Evolutionary conservation across 2,329 filamentous ascomycete genomes (phyloP).

Genomic region (Penicillium sp.): DNA sequence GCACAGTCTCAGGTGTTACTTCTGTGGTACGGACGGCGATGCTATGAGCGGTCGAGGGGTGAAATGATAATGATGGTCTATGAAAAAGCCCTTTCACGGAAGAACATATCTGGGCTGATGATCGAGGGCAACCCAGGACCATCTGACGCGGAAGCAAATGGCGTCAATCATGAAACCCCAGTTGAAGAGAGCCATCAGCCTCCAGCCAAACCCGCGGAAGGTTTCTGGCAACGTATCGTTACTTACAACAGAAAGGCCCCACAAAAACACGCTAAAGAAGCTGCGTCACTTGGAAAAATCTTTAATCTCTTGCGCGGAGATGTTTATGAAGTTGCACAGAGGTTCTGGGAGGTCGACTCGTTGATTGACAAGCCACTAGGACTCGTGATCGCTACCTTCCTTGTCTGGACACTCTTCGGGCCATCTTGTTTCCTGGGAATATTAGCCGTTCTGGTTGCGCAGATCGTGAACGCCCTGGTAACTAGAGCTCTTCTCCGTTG

Average conservation of each 20-base stretch:
- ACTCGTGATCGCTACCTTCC: conserved; percentile 67
- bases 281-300: conserved; percentile 85
- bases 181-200: conserved; percentile 9
- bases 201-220: conserved; percentile 20
- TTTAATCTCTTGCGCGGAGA: conserved; percentile 74
- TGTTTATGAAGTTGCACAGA: conserved; percentile 38
- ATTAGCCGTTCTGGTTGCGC: conserved; percentile 64
- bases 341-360: conserved; percentile 84
- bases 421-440: conserved; percentile 75
- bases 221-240: conserved; percentile 25
- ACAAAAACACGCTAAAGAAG: conserved; percentile 43
- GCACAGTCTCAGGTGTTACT: conserved; percentile 66
- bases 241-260: conserved; percentile 22
- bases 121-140: conserved; percentile 27
- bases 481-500: conserved; percentile 64
- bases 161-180: conserved; percentile 7
- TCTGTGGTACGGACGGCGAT: conserved; percentile 78
- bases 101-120: conserved; percentile 49
- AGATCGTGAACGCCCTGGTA: conserved; percentile 66
- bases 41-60: conserved; percentile 78
- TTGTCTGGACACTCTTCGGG: conserved; percentile 77
- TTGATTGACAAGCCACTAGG: conserved; percentile 74
- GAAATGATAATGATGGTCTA: conserved; percentile 85
- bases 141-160: conserved; percentile 13
- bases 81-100: conserved; percentile 70